Conservation (phyloP, 1,139 yeast species). For the Yamadazyma mexicana region DNA sequence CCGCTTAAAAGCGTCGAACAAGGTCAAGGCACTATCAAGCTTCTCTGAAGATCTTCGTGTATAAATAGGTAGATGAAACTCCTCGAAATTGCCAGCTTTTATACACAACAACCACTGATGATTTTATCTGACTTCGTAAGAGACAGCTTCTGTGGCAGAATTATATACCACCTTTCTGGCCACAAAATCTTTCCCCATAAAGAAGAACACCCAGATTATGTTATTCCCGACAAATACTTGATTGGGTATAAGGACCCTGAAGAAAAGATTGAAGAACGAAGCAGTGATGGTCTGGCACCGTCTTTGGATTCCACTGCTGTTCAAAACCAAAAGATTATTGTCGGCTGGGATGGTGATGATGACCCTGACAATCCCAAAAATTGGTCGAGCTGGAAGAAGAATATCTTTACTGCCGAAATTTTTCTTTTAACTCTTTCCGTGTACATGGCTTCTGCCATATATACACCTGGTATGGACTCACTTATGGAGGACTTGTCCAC, state of each 20-base stretch:
- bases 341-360: conserved; percentile 19
- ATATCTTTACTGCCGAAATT: conserved; percentile 21
- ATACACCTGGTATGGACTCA: conserved; percentile 30
- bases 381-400: conserved; percentile 24
- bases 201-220: conserved; percentile 34
- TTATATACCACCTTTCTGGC: conserved; percentile 31
- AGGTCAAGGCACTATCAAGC: too few relatives aligned
- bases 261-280: not conserved
- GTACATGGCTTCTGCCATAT: conserved; percentile 30
- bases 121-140: too few relatives aligned
- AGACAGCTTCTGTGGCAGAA: conserved; percentile 36
- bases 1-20: too few relatives aligned
- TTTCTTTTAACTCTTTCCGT: conserved; percentile 25
- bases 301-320: not conserved
- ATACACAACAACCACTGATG: too few relatives aligned
- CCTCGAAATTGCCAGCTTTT: too few relatives aligned
- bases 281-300: not conserved
- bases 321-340: conserved; percentile 1
- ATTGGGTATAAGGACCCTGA: not conserved
- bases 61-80: too few relatives aligned
- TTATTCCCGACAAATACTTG: conserved; percentile 35
- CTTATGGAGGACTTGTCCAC: conserved; percentile 44
- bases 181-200: conserved; percentile 27
- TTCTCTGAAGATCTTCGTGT: too few relatives aligned
- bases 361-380: conserved; percentile 34